These are phyloP conservation scores for Punica granatum DNA, from an alignment of 345 rosid species.

Conservation along the genomic window DNA sequence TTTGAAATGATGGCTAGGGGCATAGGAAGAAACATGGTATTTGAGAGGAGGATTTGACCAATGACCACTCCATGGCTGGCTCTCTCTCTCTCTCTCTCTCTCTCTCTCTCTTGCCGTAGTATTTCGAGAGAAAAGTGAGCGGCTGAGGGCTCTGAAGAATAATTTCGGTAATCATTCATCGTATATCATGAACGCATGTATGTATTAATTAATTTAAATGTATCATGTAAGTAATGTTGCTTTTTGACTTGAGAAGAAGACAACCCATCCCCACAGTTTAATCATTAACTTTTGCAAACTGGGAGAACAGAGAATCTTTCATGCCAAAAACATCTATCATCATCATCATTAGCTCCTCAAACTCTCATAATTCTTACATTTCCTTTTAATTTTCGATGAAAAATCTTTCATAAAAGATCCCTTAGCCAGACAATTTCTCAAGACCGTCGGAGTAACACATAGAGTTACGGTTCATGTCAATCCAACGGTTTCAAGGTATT, in stretches of 20 bases:
- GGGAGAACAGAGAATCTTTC: not conserved
- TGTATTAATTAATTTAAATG: not conserved
- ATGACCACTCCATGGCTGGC: not conserved
- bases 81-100: not conserved
- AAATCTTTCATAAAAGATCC: too few species aligned
- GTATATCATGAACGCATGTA: too few species aligned
- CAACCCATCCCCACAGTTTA: not conserved
- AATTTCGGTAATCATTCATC: slow-evolving; percentile 1
- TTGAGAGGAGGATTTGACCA: not conserved
- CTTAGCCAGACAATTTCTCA: too few species aligned
- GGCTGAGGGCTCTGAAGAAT: slow-evolving; percentile 4
- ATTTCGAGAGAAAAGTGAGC: slow-evolving; percentile 2
- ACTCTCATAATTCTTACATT: not conserved
- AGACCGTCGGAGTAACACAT: too few species aligned
- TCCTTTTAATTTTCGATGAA: not conserved
- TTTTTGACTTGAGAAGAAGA: not conserved
- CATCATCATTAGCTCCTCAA: slow-evolving; percentile 2
- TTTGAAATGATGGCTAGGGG: not conserved
- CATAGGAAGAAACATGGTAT: not conserved
- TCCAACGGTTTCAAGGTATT: too few species aligned
- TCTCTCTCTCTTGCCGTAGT: not conserved
- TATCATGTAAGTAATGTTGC: not conserved
- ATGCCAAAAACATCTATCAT: not conserved
- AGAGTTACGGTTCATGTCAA: too few species aligned
- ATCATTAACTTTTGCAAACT: not conserved